Evolutionary conservation across 2,329 filamentous ascomycete genomes (phyloP).

Genomic region (Cladosporium cucumerinum): DNA sequence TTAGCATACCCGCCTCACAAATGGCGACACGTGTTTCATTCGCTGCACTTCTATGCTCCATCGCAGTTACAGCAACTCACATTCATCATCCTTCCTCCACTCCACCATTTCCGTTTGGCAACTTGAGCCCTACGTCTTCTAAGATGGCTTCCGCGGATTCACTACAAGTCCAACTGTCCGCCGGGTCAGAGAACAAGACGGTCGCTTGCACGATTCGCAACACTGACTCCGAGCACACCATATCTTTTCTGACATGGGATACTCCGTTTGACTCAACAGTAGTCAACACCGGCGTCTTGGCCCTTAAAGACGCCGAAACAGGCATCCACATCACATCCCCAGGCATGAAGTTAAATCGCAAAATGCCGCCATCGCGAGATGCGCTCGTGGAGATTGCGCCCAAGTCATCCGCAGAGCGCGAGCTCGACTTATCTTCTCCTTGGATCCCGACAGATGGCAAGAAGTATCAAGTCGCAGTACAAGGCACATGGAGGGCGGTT

Average conservation of each 20-base stretch:
- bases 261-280: constrained; percentile 40
- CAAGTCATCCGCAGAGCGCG: constrained; percentile 30
- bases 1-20: constrained; percentile 6
- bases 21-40: constrained; percentile 12
- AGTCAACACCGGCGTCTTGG: constrained; percentile 38
- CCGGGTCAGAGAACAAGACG: constrained; percentile 4
- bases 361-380: constrained; percentile 36
- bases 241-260: constrained; percentile 41
- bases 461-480: constrained; percentile 35
- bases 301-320: constrained; percentile 29
- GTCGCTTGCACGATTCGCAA: constrained; percentile 39
- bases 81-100: constrained; percentile 4
- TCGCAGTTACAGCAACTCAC: constrained; percentile 7
- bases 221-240: constrained; percentile 31
- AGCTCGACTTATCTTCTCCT: constrained; percentile 33
- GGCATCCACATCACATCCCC: constrained; percentile 31
- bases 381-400: constrained; percentile 37
- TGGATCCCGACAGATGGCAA: constrained; percentile 28
- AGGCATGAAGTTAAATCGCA: constrained; percentile 36
- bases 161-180: neutral
- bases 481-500: constrained; percentile 36
- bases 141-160: neutral
- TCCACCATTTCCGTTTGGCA: neutral
- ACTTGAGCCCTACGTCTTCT: neutral
- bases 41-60: constrained; percentile 1